A percentile compares a stretch with the other conserved stretches of the same genome.
Conservation (phyloP, 495 filamentous ascomycete species). For the Hypoxylon fuscum region DNA sequence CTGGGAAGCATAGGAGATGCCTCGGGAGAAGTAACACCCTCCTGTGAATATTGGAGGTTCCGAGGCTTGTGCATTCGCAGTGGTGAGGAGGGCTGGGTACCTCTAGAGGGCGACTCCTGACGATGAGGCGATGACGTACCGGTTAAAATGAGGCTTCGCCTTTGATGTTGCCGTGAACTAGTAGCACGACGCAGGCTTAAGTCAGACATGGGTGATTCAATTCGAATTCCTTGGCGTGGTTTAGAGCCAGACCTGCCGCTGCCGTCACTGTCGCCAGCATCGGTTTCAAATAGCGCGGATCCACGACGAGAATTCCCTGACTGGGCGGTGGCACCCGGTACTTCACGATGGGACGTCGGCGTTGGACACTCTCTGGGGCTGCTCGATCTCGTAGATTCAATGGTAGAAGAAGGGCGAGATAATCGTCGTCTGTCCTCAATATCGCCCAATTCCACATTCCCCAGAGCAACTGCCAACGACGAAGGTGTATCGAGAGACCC, state of each 20-base stretch:
- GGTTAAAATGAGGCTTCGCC: slow-evolving; percentile 81
- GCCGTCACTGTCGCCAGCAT: slow-evolving; percentile 82
- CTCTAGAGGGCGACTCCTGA: slow-evolving; percentile 83
- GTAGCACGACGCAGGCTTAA: slow-evolving; percentile 74
- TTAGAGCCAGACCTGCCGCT: slow-evolving; percentile 84
- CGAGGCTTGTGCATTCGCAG: slow-evolving; percentile 87
- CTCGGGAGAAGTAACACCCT: slow-evolving; percentile 83
- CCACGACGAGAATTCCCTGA: slow-evolving; percentile 72
- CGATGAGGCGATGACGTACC: slow-evolving; percentile 79
- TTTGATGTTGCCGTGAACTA: slow-evolving; percentile 79
- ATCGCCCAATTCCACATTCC: slow-evolving; percentile 55
- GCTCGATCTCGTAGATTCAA: slow-evolving; percentile 75
- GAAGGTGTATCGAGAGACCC: slow-evolving; percentile 67
- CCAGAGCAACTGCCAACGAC: slow-evolving; percentile 64
- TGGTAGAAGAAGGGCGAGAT: slow-evolving; percentile 53
- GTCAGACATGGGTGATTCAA: slow-evolving; percentile 92
- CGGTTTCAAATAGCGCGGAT: slow-evolving; percentile 79
- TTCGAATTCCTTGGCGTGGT: slow-evolving; percentile 69
- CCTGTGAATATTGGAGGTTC: slow-evolving; percentile 71
- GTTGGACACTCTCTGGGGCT: slow-evolving; percentile 93
- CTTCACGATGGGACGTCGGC: slow-evolving; percentile 83
- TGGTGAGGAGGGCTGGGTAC: slow-evolving; percentile 81
- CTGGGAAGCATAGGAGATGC: slow-evolving; percentile 85
- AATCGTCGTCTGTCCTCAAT: slow-evolving; percentile 49
- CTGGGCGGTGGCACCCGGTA: slow-evolving; percentile 67